Percentiles rank a stretch among this genome's conserved stretches.
These are phyloP conservation scores for Coemansia sp. DNA, from an alignment of 192 early-diverging fungal species.

Conservation along the genomic window DNA sequence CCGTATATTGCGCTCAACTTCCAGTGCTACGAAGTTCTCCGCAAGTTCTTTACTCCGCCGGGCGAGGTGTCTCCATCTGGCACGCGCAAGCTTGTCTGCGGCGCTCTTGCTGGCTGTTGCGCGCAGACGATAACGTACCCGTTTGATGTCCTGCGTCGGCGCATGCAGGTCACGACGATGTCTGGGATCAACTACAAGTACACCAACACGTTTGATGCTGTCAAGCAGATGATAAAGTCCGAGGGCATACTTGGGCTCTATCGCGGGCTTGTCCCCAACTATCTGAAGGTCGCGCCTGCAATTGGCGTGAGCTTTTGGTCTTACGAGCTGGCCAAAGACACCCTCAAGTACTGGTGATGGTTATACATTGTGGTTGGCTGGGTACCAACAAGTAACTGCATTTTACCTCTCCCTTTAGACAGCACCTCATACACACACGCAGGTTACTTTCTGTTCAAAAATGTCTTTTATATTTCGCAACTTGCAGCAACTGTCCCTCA, in stretches of 20 bases:
- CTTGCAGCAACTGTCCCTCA: no score
- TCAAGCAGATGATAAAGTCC: slow-evolving; percentile 60
- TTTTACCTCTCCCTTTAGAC: background rate
- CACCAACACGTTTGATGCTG: slow-evolving; percentile 68
- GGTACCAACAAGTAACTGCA: background rate
- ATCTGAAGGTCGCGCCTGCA: slow-evolving; percentile 82
- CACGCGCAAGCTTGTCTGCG: slow-evolving; percentile 65
- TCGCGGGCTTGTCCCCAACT: slow-evolving; percentile 78
- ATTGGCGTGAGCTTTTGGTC: slow-evolving; percentile 82
- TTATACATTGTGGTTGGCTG: background rate
- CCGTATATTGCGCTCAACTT: slow-evolving; percentile 84
- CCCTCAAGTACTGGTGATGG: slow-evolving; percentile 54
- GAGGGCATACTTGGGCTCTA: slow-evolving; percentile 74
- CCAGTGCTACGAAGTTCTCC: slow-evolving; percentile 76
- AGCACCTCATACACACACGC: background rate
- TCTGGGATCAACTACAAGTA: slow-evolving; percentile 69
- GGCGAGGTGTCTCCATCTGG: slow-evolving; percentile 63
- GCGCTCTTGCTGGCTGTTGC: slow-evolving; percentile 75
- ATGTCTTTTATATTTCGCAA: background rate
- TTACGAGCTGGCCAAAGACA: slow-evolving; percentile 76
- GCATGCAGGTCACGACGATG: slow-evolving; percentile 81
- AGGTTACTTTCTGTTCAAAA: background rate
- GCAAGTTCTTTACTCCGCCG: slow-evolving; percentile 64
- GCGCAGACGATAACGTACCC: slow-evolving; percentile 84
- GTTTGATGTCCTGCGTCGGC: slow-evolving; percentile 72